Percentiles rank a stretch among this genome's conserved stretches.
These are phyloP conservation scores for Eragrostis curvula DNA, from an alignment of 176 grass and related monocot species.

Conservation along the genomic window DNA sequence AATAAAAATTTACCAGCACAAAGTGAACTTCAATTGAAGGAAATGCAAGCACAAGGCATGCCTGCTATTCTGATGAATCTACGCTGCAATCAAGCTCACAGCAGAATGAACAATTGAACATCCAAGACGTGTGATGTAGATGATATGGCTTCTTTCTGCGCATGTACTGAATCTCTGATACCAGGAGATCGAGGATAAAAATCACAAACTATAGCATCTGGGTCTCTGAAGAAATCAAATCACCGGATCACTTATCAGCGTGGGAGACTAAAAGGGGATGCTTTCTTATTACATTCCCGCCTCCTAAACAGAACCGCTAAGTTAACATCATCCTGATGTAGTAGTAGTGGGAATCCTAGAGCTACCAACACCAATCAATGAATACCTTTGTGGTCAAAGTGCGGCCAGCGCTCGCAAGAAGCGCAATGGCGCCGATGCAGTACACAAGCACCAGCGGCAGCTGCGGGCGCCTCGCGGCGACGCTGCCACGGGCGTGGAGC, in stretches of 20 bases:
- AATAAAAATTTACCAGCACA: not conserved
- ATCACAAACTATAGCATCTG: not conserved
- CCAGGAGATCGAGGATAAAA: not conserved
- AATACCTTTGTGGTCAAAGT: conserved; percentile 34
- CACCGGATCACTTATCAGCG: not conserved
- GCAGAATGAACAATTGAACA: not conserved
- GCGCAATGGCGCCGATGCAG: conserved; percentile 13
- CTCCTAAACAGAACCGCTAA: not conserved
- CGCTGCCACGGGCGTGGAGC: conserved; percentile 27
- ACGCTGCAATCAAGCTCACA: not conserved
- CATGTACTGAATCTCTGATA: not conserved
- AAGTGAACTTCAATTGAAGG: not conserved
- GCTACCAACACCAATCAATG: not conserved
- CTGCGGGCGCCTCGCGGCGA: not conserved
- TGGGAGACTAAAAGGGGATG: not conserved
- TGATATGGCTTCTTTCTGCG: not conserved
- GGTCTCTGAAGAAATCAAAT: not conserved
- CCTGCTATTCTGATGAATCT: not conserved
- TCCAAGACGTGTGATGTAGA: not conserved
- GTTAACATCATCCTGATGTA: not conserved
- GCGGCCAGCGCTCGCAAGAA: conserved; percentile 14
- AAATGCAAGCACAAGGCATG: not conserved
- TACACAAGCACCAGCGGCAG: not conserved
- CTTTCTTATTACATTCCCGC: not conserved
- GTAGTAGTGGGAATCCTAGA: not conserved